Percentiles rank a stretch among this genome's conserved stretches.
Evolutionary conservation across 805 yeast genomes (phyloP).

Genomic region (Scheffersomyces spartinae): DNA sequence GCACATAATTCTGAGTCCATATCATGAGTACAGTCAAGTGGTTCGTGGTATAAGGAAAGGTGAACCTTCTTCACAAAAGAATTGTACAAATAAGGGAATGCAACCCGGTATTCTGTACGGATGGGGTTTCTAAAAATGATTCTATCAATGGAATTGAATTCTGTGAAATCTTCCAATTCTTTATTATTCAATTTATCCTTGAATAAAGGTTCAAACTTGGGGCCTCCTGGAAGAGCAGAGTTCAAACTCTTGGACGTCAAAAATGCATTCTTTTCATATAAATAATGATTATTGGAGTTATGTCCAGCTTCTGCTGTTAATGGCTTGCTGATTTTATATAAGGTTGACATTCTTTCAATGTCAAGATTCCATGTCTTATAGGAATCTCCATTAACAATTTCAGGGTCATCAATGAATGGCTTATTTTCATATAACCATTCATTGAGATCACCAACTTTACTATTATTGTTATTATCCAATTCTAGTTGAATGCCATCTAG

Average conservation of each 20-base stretch:
- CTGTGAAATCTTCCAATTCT: constrained; percentile 69
- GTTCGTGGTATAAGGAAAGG: constrained; percentile 52
- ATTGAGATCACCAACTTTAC: constrained; percentile 42
- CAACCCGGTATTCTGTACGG: constrained; percentile 75
- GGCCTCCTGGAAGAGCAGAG: constrained; percentile 87
- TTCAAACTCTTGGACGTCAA: constrained; percentile 87
- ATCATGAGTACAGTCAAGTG: constrained; percentile 40
- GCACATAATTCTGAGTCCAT: constrained; percentile 40
- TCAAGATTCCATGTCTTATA: constrained; percentile 64
- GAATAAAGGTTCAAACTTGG: constrained; percentile 81
- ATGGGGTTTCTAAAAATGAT: constrained; percentile 70
- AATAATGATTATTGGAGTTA: constrained; percentile 51
- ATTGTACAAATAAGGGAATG: constrained; percentile 79
- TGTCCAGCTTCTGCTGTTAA: constrained; percentile 40
- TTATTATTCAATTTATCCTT: constrained; percentile 47
- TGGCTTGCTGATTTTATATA: constrained; percentile 64
- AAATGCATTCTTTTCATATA: constrained; percentile 72
- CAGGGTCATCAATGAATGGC: constrained; percentile 51
- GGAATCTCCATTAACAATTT: constrained; percentile 62
- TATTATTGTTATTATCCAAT: constrained; percentile 53
- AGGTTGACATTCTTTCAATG: constrained; percentile 47
- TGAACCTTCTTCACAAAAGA: constrained; percentile 58
- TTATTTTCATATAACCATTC: constrained; percentile 78
- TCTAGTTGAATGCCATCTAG: constrained; percentile 61
- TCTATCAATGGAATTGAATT: constrained; percentile 82